Conservation (phyloP, 1,284 basidiomycete genomes). For the Ustanciosporium gigantosporum region DNA sequence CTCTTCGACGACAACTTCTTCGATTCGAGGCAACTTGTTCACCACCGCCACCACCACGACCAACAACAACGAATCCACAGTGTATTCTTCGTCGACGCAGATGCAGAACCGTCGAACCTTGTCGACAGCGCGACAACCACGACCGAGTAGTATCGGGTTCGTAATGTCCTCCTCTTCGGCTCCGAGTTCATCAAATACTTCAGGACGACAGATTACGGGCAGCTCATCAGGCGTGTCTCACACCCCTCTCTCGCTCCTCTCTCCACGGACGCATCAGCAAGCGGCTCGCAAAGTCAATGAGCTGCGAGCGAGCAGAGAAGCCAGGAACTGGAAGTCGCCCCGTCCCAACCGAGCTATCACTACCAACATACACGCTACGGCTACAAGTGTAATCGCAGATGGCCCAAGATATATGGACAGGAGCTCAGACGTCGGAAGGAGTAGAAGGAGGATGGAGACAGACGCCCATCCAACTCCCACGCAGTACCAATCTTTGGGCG, state of each 20-base stretch:
- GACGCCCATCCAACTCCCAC: too few relatives aligned
- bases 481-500: too few relatives aligned
- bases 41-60: neutral
- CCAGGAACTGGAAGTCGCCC: constrained; percentile 22
- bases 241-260: constrained; percentile 29
- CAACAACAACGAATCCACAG: too few relatives aligned
- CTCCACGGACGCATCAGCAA: constrained; percentile 16
- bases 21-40: neutral
- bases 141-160: too few relatives aligned
- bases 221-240: constrained; percentile 26
- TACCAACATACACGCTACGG: too few relatives aligned
- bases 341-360: constrained; percentile 2
- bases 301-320: constrained; percentile 7
- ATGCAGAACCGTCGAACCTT: too few relatives aligned
- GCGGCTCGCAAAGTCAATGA: constrained; percentile 18
- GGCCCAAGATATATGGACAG: too few relatives aligned
- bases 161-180: neutral
- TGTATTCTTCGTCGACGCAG: too few relatives aligned
- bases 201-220: constrained; percentile 2
- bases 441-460: too few relatives aligned
- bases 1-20: neutral
- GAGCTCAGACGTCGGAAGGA: too few relatives aligned
- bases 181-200: neutral
- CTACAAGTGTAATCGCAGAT: too few relatives aligned
- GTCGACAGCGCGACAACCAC: neutral